Conservation (phyloP, 2,329 filamentous ascomycete genomes). For the Cryphonectria radicalis region DNA sequence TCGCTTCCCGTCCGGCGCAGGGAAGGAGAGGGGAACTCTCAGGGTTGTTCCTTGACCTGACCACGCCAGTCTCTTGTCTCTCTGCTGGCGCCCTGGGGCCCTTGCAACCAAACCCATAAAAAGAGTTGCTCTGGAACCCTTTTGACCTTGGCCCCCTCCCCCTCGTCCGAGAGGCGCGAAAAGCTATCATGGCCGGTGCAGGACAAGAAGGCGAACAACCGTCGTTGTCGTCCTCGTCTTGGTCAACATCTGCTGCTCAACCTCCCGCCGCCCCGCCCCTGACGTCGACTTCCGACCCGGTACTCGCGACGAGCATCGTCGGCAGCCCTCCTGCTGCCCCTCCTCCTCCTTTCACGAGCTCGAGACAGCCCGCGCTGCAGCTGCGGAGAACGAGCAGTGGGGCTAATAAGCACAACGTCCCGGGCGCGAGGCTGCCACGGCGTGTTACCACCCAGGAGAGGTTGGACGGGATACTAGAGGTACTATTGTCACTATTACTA, state of each 20-base stretch:
- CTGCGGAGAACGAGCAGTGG: constrained; percentile 27
- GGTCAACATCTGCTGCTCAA: background rate
- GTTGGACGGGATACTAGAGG: constrained; percentile 41
- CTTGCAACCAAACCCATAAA: background rate
- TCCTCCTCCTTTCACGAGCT: constrained; percentile 2
- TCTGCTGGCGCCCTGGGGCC: background rate
- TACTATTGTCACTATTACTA: constrained; percentile 29
- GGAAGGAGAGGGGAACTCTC: background rate
- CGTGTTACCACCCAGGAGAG: constrained; percentile 39
- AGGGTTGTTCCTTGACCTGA: background rate
- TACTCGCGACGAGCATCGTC: background rate
- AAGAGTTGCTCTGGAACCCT: background rate
- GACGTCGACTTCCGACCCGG: background rate
- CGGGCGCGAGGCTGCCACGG: constrained; percentile 25
- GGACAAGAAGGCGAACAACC: background rate
- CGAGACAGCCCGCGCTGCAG: constrained; percentile 22
- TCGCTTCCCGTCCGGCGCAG: background rate
- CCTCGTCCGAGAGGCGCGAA: background rate
- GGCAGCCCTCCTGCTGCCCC: background rate
- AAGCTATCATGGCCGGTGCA: background rate
- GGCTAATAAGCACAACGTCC: background rate
- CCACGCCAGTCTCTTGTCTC: background rate
- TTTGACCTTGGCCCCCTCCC: background rate
- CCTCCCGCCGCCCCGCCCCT: background rate
- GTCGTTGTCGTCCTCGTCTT: background rate